phyloP scores from a whole-genome alignment of 345 rosid genomes.

The Eutrema yunnanense region DNA sequence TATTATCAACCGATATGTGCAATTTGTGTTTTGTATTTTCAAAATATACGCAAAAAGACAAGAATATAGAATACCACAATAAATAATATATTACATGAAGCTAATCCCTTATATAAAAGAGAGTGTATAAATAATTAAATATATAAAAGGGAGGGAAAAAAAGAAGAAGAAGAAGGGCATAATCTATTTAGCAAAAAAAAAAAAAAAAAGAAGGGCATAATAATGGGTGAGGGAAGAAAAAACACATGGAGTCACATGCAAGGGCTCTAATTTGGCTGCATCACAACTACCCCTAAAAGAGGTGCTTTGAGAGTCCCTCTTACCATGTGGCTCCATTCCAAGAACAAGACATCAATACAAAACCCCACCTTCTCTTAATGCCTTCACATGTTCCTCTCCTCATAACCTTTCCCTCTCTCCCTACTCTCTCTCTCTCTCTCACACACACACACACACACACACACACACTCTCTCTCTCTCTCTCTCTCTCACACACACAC shows the following conservation, averaged over 20 bases:
- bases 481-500: not conserved
- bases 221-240: conserved; percentile 23
- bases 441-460: not conserved
- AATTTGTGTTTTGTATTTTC: not conserved
- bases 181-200: no score
- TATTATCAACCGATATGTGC: not conserved
- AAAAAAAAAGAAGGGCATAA: conserved; percentile 19
- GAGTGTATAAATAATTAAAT: not conserved
- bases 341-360: conserved; percentile 32
- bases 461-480: not conserved
- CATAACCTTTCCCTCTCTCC: not conserved
- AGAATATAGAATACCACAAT: not conserved
- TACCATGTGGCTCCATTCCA: conserved; percentile 34
- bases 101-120: not conserved
- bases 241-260: conserved; percentile 40
- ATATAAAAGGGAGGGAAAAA: no score
- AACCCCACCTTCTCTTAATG: conserved; percentile 37
- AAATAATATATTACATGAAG: not conserved
- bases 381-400: conserved; percentile 30
- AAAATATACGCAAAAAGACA: not conserved
- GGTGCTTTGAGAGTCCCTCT: conserved; percentile 29
- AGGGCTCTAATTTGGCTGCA: conserved; percentile 33
- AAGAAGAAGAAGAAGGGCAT: not conserved
- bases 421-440: not conserved
- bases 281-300: conserved; percentile 32